A percentile compares a stretch with the other conserved stretches of the same genome.
These are phyloP conservation scores for Mycosphaerella sp. DNA, from an alignment of 2,329 filamentous ascomycete species.

Conservation along the genomic window DNA sequence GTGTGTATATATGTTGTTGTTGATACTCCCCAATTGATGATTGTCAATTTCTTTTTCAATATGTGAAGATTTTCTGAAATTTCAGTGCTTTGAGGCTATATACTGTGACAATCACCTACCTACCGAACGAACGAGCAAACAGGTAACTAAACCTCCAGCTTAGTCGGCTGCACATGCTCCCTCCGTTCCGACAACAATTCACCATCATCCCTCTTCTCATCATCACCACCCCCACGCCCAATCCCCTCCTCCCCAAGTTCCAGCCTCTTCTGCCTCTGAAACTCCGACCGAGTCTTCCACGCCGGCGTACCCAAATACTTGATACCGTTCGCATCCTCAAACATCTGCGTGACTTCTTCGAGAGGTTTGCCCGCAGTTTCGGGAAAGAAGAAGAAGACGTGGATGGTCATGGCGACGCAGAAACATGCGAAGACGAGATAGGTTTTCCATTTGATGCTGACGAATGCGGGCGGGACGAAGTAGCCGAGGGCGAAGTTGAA, in stretches of 20 bases:
- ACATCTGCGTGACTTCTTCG: conserved; percentile 72
- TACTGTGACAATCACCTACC: no score
- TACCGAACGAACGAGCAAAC: no score
- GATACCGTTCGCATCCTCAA: conserved; percentile 40
- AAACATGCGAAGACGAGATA: conserved; percentile 69
- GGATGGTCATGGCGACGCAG: conserved; percentile 54
- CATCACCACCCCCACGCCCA: neutral
- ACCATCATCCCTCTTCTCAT: conserved; percentile 13
- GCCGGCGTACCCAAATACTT: conserved; percentile 48
- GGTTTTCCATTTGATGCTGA: conserved; percentile 53
- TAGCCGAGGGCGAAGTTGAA: conserved; percentile 54
- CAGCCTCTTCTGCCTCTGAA: conserved; percentile 5
- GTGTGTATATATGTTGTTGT: no score
- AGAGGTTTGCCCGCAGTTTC: conserved; percentile 71
- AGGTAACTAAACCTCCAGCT: conserved; percentile 14
- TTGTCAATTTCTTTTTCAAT: no score
- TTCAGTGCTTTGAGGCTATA: no score
- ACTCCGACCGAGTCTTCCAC: conserved; percentile 44
- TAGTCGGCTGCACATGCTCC: conserved; percentile 12
- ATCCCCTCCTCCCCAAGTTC: conserved; percentile 10
- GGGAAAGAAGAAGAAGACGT: conserved; percentile 60
- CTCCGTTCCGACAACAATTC: conserved; percentile 12
- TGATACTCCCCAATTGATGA: no score
- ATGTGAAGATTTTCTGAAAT: no score
- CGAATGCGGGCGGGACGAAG: conserved; percentile 54